Base-by-base conservation (phyloP, 306 rosid species). In the Castanopsis chinensis region DNA sequence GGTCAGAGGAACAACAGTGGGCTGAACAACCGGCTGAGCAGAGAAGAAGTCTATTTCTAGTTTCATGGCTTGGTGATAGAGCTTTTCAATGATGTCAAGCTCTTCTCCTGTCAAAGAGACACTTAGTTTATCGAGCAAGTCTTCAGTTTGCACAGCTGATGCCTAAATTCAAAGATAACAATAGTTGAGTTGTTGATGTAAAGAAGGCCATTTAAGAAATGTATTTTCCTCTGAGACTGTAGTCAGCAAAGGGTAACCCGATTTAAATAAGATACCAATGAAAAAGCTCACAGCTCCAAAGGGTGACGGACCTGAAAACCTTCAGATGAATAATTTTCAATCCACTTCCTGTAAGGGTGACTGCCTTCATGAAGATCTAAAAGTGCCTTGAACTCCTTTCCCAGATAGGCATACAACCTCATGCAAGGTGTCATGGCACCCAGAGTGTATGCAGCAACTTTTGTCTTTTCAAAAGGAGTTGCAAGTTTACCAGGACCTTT, bases 51-150 rank as follows among this genome's bases (percentile, higher is more conserved):
- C 97, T 78, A 87, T 86, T 84, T 96, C 97, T 69, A 96, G 97
- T 82, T 96, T 90, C 97, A 96, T 83, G 73, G 98, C 99, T 89
- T 96, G 97, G 84, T 84, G 80, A 87, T 93, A 96, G 73, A 96
- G 98, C 86, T 91, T 96, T 90, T 91, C 97, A 58, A 96, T 96
- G 86, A 89, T 87, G 78, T 89, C 94, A 78, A 96, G 96, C 89
- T 96, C 99, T 88, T 96, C 99, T 35, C 98, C 98, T 43, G 99
- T 96, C 96, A 96, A 88, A 87, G 98, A 88, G 87, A 88, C 94
- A 63, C 94, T 89, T 52, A 96, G 84, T 85, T 93, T 96, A 89
- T 96, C 98, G 55, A 96, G 97, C 90, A 96, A 80, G 82, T 96
- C 99, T 91, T 96, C 99, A 5, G 88, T 93, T 86, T 83, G 91